Base-by-base conservation (phyloP, 371 early-diverging fungal genomes). In the Mucor racemosus region DNA sequence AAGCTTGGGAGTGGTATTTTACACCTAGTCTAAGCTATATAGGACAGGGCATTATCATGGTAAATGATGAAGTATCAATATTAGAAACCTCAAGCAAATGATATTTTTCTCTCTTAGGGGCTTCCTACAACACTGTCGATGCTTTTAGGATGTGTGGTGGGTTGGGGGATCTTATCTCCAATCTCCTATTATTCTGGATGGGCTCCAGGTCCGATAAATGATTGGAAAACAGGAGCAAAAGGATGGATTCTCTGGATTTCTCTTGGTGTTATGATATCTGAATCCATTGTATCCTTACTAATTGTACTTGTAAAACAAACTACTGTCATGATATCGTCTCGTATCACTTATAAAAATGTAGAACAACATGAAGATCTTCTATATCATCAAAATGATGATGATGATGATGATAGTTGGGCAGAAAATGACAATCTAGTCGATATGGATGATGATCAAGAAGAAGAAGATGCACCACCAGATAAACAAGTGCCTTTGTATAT, bases 171-270 rank as follows among this genome's bases (percentile, higher is more conserved):
- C 10, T 71, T 92, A 11, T 89, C 91, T 2, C 93, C 93, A 0
- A 35, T 90, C 0, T 86, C 88, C 0, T 82, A 85, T 46, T 73
- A 78, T 60, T 77, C 82, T 6, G 87, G 89, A n/a, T 92, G 93
- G 93, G 92, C 91, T 7, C 84, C 86, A 0, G 92, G 93, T 1
- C 82, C 85, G 0, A 86, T 92, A 13, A 73, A 78, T 46, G 90
- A 91, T 57, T 87, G 89, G 84, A 88, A 87, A 42, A 75, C 71
- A 0, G 92, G 93, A 14, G 84, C 90, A 7, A 82, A 86, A 40
- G 92, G 92, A 14, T 92, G 93, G 93, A 92, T 92, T 57, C 68
- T 92, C 26, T 92, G 93, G 92, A 80, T 91, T 31, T 91, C 91
- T 6, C 78, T 91, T 11, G 90, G 89, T 14, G 88, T 92, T 15